Conservation (phyloP, 805 yeast species). For the Clavispora carvajalis region DNA sequence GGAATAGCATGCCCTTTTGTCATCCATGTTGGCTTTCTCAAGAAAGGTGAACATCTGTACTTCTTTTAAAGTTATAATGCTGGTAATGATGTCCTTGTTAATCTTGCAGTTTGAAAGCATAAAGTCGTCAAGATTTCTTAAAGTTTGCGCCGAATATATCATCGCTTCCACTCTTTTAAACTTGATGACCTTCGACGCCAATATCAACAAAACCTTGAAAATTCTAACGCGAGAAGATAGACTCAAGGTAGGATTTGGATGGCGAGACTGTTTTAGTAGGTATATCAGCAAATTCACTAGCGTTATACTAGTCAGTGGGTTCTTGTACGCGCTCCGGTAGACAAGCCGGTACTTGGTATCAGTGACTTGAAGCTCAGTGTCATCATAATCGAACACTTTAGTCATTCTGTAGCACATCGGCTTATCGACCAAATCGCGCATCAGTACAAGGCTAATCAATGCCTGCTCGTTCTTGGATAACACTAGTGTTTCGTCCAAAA, state of each 20-base stretch:
- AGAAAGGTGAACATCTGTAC: conserved; percentile 20
- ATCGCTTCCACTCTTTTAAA: conserved; percentile 18
- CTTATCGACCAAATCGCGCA: conserved; percentile 2
- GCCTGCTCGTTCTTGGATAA: conserved; percentile 39
- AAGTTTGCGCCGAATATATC: conserved; percentile 21
- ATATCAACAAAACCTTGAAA: conserved; percentile 27
- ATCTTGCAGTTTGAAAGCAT: conserved; percentile 29
- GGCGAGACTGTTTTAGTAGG: conserved; percentile 20
- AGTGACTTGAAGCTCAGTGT: conserved; percentile 14
- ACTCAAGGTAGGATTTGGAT: conserved; percentile 3
- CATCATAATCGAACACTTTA: conserved; percentile 17
- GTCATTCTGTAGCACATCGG: conserved; percentile 1
- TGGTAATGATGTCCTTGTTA: conserved; percentile 32
- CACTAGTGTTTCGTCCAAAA: conserved; percentile 37
- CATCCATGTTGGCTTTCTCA: conserved; percentile 3
- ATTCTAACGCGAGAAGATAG: conserved; percentile 16
- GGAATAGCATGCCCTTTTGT: neutral
- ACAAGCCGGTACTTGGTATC: conserved; percentile 14
- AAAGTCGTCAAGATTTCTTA: conserved; percentile 24
- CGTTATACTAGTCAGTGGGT: conserved; percentile 12
- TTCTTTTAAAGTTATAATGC: conserved; percentile 29
- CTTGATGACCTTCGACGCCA: conserved; percentile 25
- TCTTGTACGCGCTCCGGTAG: conserved; percentile 6
- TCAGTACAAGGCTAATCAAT: conserved; percentile 14
- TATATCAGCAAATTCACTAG: conserved; percentile 24